Conservation (phyloP, 1,284 basidiomycete genomes). For the Cystobasidiaceae sp. region DNA sequence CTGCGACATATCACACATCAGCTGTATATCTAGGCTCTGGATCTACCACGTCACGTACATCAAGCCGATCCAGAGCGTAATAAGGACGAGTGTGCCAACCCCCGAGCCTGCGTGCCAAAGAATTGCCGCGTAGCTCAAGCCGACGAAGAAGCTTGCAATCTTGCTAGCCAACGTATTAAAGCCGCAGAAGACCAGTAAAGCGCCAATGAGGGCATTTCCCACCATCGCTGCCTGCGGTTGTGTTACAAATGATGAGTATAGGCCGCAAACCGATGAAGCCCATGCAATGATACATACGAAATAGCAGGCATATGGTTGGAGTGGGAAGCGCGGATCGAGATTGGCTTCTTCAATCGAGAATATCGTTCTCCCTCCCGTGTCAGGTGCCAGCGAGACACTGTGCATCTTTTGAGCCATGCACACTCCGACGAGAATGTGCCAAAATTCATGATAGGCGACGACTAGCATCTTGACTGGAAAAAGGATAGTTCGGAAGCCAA, state of each 20-base stretch:
- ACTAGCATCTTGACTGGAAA: slow-evolving; percentile 33
- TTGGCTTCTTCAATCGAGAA: slow-evolving; percentile 9
- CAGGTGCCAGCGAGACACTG: slow-evolving; percentile 23
- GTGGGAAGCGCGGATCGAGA: not conserved
- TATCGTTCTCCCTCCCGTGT: slow-evolving; percentile 17
- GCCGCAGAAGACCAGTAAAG: slow-evolving; percentile 76
- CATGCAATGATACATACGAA: not conserved
- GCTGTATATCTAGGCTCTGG: not conserved
- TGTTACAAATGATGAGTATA: too few species aligned
- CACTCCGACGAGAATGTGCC: slow-evolving; percentile 30
- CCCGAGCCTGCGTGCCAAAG: slow-evolving; percentile 27
- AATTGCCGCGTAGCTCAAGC: slow-evolving; percentile 74
- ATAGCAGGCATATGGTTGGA: slow-evolving; percentile 20
- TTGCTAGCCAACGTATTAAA: slow-evolving; percentile 93
- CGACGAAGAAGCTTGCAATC: slow-evolving; percentile 75
- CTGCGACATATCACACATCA: too few species aligned
- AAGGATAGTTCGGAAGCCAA: slow-evolving; percentile 22
- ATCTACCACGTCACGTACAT: slow-evolving; percentile 54
- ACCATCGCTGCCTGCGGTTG: slow-evolving; percentile 14
- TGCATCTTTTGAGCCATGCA: slow-evolving; percentile 18
- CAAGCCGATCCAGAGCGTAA: slow-evolving; percentile 21
- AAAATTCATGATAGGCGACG: slow-evolving; percentile 33
- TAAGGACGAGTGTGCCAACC: not conserved
- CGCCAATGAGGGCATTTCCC: slow-evolving; percentile 63
- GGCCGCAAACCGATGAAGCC: too few species aligned